Percentiles rank a stretch among this genome's conserved stretches.
These are phyloP conservation scores for Guillardia theta DNA, from an alignment of 78 protist genomes.

Conservation along the genomic window DNA sequence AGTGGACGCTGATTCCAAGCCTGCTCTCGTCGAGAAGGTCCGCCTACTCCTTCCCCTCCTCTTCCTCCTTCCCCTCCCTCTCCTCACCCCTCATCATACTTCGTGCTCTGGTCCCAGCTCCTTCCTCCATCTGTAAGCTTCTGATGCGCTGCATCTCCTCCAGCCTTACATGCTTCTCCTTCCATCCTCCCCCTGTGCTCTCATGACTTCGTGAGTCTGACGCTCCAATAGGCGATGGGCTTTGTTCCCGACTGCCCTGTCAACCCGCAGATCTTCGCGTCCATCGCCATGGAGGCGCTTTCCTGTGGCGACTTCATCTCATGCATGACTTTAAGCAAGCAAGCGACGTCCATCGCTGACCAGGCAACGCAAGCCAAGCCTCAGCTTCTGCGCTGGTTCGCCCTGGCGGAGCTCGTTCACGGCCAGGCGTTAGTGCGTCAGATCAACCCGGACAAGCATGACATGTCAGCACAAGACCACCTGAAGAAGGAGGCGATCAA, in stretches of 20 bases:
- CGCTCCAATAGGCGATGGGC: neutral
- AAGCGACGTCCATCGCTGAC: neutral
- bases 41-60: neutral
- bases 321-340: neutral
- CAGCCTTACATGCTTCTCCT: no score
- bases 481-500: neutral
- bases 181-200: no score
- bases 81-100: neutral
- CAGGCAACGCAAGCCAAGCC: neutral
- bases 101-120: neutral
- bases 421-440: neutral
- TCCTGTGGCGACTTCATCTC: neutral
- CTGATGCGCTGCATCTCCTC: neutral
- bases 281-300: neutral
- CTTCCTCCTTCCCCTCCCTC: neutral
- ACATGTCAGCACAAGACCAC: neutral
- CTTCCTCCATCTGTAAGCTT: neutral
- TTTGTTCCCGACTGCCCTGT: neutral
- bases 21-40: neutral
- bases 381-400: conserved; percentile 6
- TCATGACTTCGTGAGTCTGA: neutral
- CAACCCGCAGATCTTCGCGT: neutral
- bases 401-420: neutral
- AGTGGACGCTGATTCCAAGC: neutral
- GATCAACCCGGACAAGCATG: conserved; percentile 22